These are phyloP conservation scores for Nakazawaea ambrosiae DNA, from an alignment of 805 yeast species.

Conservation along the genomic window DNA sequence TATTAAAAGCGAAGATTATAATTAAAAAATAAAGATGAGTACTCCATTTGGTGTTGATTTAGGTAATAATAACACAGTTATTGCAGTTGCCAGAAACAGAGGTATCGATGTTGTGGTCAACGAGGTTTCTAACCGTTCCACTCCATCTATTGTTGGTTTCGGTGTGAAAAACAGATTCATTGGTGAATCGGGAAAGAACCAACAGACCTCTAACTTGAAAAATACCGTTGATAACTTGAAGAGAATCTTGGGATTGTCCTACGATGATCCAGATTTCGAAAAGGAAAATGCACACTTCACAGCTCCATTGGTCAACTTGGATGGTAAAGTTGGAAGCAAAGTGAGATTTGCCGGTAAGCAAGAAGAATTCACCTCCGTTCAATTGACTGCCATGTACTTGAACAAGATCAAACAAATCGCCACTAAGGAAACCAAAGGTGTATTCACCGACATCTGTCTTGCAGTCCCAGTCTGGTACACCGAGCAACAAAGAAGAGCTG, in stretches of 20 bases:
- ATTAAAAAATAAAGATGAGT: constrained; percentile 46
- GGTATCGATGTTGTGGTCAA: constrained; percentile 98
- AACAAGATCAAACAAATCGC: constrained; percentile 83
- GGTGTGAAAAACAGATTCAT: constrained; percentile 83
- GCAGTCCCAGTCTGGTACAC: constrained; percentile 98
- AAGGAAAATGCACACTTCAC: constrained; percentile 71
- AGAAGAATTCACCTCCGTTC: constrained; percentile 77
- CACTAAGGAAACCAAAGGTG: constrained; percentile 72
- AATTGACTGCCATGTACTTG: constrained; percentile 91
- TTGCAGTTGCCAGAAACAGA: constrained; percentile 96
- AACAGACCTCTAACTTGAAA: constrained; percentile 93
- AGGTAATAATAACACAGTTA: constrained; percentile 89
- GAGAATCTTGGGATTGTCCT: constrained; percentile 80
- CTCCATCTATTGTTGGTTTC: constrained; percentile 86
- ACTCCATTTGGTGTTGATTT: constrained; percentile 97
- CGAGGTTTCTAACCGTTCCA: constrained; percentile 96
- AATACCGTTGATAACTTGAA: constrained; percentile 94
- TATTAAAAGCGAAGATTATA: too few relatives aligned
- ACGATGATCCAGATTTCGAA: constrained; percentile 68
- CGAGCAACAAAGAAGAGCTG: constrained; percentile 94
- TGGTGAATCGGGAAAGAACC: constrained; percentile 95
- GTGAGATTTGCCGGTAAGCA: constrained; percentile 79
- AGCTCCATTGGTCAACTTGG: constrained; percentile 59
- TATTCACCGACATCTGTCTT: constrained; percentile 80
- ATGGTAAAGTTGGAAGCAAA: constrained; percentile 77